Conservation (phyloP, 768 basidiomycete species). For the Sutorius australiensis region DNA sequence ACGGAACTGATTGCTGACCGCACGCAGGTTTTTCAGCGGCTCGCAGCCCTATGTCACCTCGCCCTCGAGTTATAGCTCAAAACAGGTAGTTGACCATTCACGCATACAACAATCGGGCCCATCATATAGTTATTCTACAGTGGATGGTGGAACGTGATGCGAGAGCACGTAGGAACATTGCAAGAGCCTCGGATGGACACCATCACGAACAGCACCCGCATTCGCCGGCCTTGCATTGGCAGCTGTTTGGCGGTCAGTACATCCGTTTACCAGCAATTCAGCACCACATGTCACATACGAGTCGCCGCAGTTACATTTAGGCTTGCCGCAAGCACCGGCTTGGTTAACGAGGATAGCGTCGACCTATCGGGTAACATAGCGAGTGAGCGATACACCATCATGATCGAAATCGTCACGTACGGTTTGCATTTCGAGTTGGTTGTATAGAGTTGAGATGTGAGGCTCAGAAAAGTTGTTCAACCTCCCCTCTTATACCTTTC, state of each 20-base stretch:
- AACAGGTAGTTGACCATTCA: not conserved
- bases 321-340: conserved; percentile 4
- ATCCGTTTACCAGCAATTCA: not conserved
- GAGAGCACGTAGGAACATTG: not conserved
- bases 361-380: not conserved
- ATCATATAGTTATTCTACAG: not conserved
- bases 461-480: not conserved
- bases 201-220: conserved; percentile 11
- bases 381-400: not conserved
- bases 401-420: not conserved
- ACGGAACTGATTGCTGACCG: not conserved
- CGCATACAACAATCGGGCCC: not conserved
- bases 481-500: conserved; percentile 9
- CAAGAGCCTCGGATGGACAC: not conserved
- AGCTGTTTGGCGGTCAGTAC: not conserved
- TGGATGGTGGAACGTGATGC: not conserved
- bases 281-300: not conserved
- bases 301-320: conserved; percentile 8
- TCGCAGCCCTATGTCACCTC: not conserved
- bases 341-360: conserved; percentile 16
- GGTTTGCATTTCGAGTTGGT: conserved; percentile 12
- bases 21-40: too few species aligned
- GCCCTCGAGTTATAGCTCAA: not conserved
- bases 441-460: not conserved
- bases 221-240: conserved; percentile 13